These are phyloP conservation scores for Syzygium jambos DNA, from an alignment of 345 rosid species.

Conservation along the genomic window DNA sequence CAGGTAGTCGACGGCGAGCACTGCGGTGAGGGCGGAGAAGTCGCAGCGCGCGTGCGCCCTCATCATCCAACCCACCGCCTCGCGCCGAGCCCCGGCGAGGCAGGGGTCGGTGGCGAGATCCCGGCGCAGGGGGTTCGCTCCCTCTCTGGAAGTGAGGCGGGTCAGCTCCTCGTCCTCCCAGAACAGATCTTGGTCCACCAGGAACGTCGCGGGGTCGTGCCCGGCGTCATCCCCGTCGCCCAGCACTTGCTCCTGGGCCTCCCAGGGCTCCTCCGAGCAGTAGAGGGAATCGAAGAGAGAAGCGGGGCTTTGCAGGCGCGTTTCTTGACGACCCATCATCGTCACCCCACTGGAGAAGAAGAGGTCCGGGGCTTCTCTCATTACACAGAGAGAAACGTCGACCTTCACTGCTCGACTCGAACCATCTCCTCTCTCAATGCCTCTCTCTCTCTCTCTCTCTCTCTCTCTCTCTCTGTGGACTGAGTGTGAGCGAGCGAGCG, in stretches of 20 bases:
- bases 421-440: neutral
- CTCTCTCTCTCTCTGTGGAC: neutral
- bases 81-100: slow-evolving; percentile 29
- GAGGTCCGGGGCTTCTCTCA: slow-evolving; percentile 27
- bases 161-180: slow-evolving; percentile 62
- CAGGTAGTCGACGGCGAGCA: slow-evolving; percentile 61
- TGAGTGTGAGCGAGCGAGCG: neutral
- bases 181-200: slow-evolving; percentile 26
- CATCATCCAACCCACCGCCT: slow-evolving; percentile 32
- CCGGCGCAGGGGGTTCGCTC: slow-evolving; percentile 16
- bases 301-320: slow-evolving; percentile 10
- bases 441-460: neutral
- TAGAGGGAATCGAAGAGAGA: slow-evolving; percentile 31
- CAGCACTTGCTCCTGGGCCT: slow-evolving; percentile 1
- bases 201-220: neutral
- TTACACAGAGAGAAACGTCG: neutral
- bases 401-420: neutral
- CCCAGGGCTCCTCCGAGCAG: slow-evolving; percentile 57
- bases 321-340: slow-evolving; percentile 12
- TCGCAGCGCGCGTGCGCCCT: slow-evolving; percentile 27
- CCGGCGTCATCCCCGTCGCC: neutral
- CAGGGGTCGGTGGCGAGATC: slow-evolving; percentile 12
- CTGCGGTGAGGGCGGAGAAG: slow-evolving; percentile 46
- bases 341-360: slow-evolving; percentile 49
- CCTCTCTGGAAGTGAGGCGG: slow-evolving; percentile 35